These are phyloP conservation scores for Citrus trifoliata DNA, from an alignment of 345 rosid species.

Conservation along the genomic window DNA sequence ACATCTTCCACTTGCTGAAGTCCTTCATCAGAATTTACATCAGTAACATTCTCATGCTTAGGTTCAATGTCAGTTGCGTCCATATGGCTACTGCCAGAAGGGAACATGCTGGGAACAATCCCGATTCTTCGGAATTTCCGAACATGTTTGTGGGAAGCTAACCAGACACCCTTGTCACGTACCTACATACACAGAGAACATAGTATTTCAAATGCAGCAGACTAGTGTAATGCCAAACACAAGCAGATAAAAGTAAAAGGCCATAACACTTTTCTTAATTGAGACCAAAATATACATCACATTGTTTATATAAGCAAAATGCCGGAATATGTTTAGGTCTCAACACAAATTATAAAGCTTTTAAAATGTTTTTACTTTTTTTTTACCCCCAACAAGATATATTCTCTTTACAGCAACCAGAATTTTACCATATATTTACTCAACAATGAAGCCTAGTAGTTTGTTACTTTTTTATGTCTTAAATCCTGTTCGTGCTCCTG, in stretches of 20 bases:
- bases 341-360: neutral
- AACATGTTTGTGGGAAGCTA: constrained; percentile 69
- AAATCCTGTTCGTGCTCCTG: neutral
- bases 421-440: neutral
- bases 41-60: constrained; percentile 30
- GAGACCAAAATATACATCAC: neutral
- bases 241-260: neutral
- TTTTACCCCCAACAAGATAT: neutral
- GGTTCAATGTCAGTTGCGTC: constrained; percentile 22
- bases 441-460: neutral
- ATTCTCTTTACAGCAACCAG: neutral
- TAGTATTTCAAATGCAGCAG: neutral
- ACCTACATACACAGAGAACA: constrained; percentile 40
- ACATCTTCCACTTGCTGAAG: constrained; percentile 17
- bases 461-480: too few species aligned
- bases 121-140: constrained; percentile 46
- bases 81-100: constrained; percentile 50
- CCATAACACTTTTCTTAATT: neutral
- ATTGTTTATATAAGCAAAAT: neutral
- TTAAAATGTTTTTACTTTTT: neutral
- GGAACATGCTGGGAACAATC: constrained; percentile 75
- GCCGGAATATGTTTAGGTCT: neutral
- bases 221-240: neutral
- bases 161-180: constrained; percentile 67
- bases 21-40: constrained; percentile 30